Percentiles rank a stretch among this genome's conserved stretches.
Evolutionary conservation across 2,329 filamentous ascomycete species (phyloP).

Genomic region (Colletotrichum lupini): DNA sequence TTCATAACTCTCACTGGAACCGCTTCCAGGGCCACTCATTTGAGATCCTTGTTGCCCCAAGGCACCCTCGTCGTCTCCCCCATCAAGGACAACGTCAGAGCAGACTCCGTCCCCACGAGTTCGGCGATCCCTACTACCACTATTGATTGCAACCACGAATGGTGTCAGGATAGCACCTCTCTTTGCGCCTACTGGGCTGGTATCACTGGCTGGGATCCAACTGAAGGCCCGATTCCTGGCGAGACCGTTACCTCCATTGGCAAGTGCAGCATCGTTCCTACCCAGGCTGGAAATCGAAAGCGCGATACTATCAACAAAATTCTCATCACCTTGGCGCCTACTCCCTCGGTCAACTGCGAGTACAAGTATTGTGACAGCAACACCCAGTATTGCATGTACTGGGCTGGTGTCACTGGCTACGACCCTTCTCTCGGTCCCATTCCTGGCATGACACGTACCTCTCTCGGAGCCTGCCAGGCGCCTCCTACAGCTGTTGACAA

Average conservation of each 20-base stretch:
- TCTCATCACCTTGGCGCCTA: conserved; percentile 15
- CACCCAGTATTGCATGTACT: conserved; percentile 52
- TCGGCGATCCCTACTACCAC: background rate
- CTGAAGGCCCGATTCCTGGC: conserved; percentile 41
- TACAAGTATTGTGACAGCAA: conserved; percentile 38
- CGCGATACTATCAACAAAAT: background rate
- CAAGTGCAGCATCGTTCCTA: conserved; percentile 1
- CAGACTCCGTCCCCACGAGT: background rate
- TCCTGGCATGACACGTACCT: conserved; percentile 49
- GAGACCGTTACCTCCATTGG: conserved; percentile 40
- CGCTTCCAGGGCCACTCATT: background rate
- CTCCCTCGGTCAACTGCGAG: conserved; percentile 44
- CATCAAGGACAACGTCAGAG: background rate
- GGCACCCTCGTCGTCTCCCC: background rate
- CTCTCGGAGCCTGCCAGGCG: conserved; percentile 44
- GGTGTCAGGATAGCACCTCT: conserved; percentile 39
- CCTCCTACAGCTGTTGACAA: background rate
- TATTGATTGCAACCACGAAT: conserved; percentile 40
- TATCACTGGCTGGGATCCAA: conserved; percentile 42
- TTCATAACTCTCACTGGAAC: background rate
- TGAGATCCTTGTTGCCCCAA: background rate
- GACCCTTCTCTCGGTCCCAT: conserved; percentile 46
- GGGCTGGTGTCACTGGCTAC: conserved; percentile 50
- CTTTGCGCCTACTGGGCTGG: conserved; percentile 45
- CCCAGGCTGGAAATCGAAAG: background rate